Evolutionary conservation across 2,329 filamentous ascomycete species (phyloP), one percentile per base, ranked within the genome.

Genomic region (Fusarium nanum): DNA sequence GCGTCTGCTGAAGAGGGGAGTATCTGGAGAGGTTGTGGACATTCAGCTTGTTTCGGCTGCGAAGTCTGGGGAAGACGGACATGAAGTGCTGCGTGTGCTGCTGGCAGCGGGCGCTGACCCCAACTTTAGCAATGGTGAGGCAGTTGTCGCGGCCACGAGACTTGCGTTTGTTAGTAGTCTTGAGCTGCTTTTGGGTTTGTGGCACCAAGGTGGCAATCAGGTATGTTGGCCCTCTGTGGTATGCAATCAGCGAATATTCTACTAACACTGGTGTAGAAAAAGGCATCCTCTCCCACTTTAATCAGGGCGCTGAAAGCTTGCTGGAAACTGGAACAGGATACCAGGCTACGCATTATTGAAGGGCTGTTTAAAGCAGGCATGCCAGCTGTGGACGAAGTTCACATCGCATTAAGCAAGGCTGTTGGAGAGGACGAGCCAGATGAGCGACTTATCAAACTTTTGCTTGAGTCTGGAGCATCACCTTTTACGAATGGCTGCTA

Each of bases 371-470:
- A 82, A 23, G 86, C 85, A 2, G 86, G 85, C 0, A 78, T 88
- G 50, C 76, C 81, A 1, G 78, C 81, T 1, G 81, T 80, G 0
- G 84, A 84, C n/a, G 83, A 87, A 18, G 75, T 89, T 1, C 82
- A 89, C 67, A 79, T 83, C 9, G 80, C 83, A 0, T 76, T 89
- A 20, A 83, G 83, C 65, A 83, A 85, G 56, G 85, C 83, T 0
- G 81, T 89, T 10, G 86, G 85, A n/a, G 84, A 86, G 66, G 81
- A 87, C 22, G 81, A 86, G 10, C 81, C 82, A 0, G 85, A 87
- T 47, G 78, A 83, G 37, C 78, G 81, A 4, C 78, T 83, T 4
- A 80, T 88, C 5, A 79, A 81, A 41, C 76, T 88, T 5, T 77
- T 89, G 7, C 76, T 89, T 6, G 76, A 78, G 3, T 80, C 86